These are phyloP conservation scores for Bromus sterilis DNA, from an alignment of 176 grass and related monocot genomes.

Conservation along the genomic window DNA sequence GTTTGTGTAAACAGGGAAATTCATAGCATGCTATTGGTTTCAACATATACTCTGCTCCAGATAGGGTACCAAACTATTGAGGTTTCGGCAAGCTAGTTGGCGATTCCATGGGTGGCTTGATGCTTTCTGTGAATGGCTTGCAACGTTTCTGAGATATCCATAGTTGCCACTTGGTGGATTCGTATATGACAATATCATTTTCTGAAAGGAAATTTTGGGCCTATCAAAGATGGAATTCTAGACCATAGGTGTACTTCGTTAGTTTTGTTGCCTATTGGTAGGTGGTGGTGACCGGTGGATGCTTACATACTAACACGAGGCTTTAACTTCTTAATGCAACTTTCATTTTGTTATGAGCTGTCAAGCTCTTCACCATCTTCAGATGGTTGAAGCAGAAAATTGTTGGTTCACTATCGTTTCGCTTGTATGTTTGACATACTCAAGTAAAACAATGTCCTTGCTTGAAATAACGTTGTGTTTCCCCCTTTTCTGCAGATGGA, in stretches of 20 bases:
- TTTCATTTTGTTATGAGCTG: background rate
- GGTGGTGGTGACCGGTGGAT: background rate
- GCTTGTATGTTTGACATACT: background rate
- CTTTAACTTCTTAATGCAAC: background rate
- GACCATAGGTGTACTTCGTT: no score
- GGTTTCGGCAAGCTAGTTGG: background rate
- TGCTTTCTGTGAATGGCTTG: background rate
- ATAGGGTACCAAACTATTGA: background rate
- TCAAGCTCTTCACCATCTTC: background rate
- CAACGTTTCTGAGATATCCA: background rate
- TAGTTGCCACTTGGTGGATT: no score
- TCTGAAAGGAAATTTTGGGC: background rate
- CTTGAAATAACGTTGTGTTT: background rate
- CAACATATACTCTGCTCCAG: background rate
- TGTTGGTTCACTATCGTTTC: background rate
- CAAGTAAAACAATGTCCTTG: background rate
- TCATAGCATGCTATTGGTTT: background rate
- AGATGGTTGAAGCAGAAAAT: background rate
- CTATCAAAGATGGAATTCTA: background rate
- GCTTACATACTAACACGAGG: background rate
- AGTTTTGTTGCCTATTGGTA: background rate
- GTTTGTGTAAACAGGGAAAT: background rate
- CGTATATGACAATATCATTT: background rate
- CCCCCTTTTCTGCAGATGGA: constrained; percentile 60
- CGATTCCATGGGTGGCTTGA: background rate